phyloP scores from a whole-genome alignment of 139 green algal species.

The Mesotaenium endlicherianum region DNA sequence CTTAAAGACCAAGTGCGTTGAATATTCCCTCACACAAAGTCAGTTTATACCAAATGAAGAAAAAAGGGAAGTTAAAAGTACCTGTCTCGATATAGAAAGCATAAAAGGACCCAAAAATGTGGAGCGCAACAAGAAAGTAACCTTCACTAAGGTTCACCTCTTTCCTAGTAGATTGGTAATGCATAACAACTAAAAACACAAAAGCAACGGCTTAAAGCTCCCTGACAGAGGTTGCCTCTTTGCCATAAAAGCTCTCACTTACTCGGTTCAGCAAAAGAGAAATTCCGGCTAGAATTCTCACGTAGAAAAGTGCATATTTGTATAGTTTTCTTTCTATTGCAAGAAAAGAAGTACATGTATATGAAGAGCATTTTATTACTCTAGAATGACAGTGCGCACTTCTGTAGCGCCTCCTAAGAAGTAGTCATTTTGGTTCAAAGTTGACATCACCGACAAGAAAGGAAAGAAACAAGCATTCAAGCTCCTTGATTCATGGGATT shows the following conservation, averaged over 20 bases:
- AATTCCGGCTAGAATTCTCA: too few relatives aligned
- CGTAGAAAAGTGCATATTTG: background rate
- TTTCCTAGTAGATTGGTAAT: background rate
- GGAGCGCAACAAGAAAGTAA: background rate
- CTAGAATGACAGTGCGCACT: too few relatives aligned
- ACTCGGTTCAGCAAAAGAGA: too few relatives aligned
- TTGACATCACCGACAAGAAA: background rate
- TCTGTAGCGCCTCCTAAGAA: too few relatives aligned
- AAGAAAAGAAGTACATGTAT: background rate
- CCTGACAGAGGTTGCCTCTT: background rate
- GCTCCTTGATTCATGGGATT: slow-evolving; percentile 48
- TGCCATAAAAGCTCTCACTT: background rate
- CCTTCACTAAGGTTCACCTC: background rate
- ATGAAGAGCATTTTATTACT: too few relatives aligned
- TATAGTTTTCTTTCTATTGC: background rate
- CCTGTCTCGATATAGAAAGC: background rate
- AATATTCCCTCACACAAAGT: background rate
- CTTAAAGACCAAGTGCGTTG: too few relatives aligned
- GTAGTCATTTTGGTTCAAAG: background rate
- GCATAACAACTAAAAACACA: background rate
- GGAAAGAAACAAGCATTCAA: background rate
- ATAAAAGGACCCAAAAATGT: background rate
- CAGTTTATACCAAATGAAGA: background rate
- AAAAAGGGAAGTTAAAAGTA: background rate
- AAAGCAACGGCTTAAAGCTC: background rate